A percentile compares a stretch with the other conserved stretches of the same genome.
phyloP scores from a whole-genome alignment of 345 rosid species.

The Salix dunnii region DNA sequence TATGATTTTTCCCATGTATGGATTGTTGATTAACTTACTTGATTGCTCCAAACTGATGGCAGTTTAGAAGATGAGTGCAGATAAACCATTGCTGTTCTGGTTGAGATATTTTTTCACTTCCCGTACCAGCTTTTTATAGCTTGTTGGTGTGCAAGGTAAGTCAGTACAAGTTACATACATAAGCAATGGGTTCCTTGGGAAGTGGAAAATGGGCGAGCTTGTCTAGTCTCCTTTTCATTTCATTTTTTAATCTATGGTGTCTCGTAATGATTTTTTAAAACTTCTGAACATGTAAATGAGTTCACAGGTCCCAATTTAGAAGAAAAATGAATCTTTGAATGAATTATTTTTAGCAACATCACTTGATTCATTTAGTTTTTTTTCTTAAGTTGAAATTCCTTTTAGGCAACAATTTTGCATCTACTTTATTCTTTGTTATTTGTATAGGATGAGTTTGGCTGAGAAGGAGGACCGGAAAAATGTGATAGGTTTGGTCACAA shows the following conservation, averaged over 20 bases:
- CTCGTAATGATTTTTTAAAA: not conserved
- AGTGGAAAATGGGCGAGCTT: not conserved
- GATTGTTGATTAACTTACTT: not conserved
- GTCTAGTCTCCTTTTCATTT: not conserved
- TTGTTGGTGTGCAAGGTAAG: not conserved
- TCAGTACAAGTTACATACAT: not conserved
- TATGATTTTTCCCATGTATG: not conserved
- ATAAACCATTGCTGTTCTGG: not conserved
- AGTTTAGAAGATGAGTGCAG: not conserved
- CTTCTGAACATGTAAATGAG: not conserved
- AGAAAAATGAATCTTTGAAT: not conserved
- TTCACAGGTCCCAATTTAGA: not conserved
- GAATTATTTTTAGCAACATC: not conserved
- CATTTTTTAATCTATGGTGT: not conserved
- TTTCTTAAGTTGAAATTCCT: not conserved
- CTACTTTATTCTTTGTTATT: not conserved
- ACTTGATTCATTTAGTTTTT: not conserved
- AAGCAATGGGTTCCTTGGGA: not conserved
- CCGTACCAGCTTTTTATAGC: not conserved
- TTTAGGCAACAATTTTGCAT: not conserved
- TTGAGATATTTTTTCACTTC: not conserved
- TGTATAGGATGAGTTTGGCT: constrained; percentile 68
- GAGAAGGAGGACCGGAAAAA: constrained; percentile 87
- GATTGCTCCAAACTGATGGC: not conserved
- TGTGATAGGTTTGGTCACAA: constrained; percentile 61